These are phyloP conservation scores for Phaffia rhodozyma DNA, from an alignment of 1,284 basidiomycete genomes.

Conservation along the genomic window DNA sequence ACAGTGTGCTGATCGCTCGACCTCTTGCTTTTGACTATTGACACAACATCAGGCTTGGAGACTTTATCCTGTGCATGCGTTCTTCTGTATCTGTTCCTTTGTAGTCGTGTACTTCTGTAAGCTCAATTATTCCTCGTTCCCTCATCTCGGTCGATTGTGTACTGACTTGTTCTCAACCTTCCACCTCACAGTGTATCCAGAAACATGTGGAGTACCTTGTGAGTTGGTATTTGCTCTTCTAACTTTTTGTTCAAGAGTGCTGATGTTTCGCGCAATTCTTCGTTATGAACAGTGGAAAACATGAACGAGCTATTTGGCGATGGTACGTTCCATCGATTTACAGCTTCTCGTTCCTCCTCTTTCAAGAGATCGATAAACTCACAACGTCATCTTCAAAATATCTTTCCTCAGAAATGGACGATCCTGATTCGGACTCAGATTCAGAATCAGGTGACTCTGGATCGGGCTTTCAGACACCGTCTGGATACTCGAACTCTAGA, in stretches of 20 bases:
- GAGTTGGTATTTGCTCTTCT: neutral
- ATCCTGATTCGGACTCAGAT: no score
- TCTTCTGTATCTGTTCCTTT: slow-evolving; percentile 82
- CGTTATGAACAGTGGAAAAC: slow-evolving; percentile 30
- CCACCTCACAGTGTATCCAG: slow-evolving; percentile 48
- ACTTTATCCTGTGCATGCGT: slow-evolving; percentile 90
- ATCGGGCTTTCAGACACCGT: no score
- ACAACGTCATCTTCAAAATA: no score
- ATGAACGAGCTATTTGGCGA: slow-evolving; percentile 37
- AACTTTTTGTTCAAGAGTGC: neutral
- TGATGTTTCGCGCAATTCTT: neutral
- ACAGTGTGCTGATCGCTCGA: no score
- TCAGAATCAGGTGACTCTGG: no score
- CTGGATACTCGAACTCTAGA: no score
- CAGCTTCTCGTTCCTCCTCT: no score
- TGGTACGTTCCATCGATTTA: slow-evolving; percentile 38
- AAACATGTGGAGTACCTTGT: slow-evolving; percentile 37
- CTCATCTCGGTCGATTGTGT: neutral
- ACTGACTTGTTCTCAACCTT: slow-evolving; percentile 7
- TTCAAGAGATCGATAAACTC: no score
- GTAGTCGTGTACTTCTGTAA: slow-evolving; percentile 66
- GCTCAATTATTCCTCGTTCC: slow-evolving; percentile 21
- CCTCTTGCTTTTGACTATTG: neutral
- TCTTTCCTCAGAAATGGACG: no score
- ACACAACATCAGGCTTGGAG: slow-evolving; percentile 47